Evolutionary conservation across 2,329 filamentous ascomycete genomes (phyloP).

Genomic region (Phialemonium atrogriseum): DNA sequence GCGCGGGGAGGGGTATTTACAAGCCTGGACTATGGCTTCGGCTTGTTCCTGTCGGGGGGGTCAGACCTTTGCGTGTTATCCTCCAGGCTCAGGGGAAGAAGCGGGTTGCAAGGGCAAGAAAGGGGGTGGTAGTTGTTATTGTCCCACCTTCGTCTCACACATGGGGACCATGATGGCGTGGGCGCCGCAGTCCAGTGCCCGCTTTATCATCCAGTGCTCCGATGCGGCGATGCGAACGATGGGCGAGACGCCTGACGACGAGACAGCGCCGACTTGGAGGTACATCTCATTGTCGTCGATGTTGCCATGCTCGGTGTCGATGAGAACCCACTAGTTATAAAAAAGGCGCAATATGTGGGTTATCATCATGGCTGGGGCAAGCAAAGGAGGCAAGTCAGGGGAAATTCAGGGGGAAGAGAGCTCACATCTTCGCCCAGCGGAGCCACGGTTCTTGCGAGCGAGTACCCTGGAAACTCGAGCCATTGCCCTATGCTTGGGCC

Average conservation of each 20-base stretch:
- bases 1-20: conserved; percentile 16
- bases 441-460: conserved; percentile 20
- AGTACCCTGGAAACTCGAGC: conserved; percentile 22
- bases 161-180: conserved; percentile 23
- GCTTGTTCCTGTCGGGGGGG: conserved; percentile 14
- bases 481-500: conserved; percentile 22
- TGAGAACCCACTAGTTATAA: conserved; percentile 9
- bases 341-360: not conserved
- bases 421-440: conserved; percentile 20
- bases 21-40: conserved; percentile 14
- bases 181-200: conserved; percentile 20
- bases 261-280: conserved; percentile 12
- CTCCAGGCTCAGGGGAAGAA: too few species aligned
- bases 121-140: too few species aligned
- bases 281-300: conserved; percentile 16
- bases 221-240: conserved; percentile 13
- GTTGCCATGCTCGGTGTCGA: conserved; percentile 16
- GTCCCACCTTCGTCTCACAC: conserved; percentile 16
- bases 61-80: not conserved
- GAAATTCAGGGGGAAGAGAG: not conserved
- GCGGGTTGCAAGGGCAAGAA: too few species aligned
- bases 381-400: too few species aligned
- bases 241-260: conserved; percentile 12
- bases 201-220: conserved; percentile 22
- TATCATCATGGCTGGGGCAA: too few species aligned